Evolutionary conservation across 306 rosid species (phyloP).

Genomic region (Chamaecrista fasciculata): DNA sequence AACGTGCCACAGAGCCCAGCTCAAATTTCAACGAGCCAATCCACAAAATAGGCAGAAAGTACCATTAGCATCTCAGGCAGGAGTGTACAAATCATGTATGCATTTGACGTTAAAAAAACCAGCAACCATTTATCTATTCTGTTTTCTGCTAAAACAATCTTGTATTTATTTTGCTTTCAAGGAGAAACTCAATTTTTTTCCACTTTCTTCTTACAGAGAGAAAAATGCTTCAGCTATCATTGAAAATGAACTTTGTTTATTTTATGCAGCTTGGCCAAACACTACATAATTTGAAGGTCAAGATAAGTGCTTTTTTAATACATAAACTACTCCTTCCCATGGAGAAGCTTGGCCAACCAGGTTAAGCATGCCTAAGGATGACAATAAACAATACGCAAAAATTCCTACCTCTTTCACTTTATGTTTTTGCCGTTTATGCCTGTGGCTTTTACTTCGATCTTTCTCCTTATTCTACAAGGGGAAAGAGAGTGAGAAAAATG

Average conservation of each 20-base stretch:
- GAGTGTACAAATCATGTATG: conserved; percentile 2
- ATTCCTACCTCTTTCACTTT: conserved; percentile 79
- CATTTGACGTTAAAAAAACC: not conserved
- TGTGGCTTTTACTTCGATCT: conserved; percentile 66
- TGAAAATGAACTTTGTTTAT: too few relatives aligned
- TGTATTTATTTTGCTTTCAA: too few relatives aligned
- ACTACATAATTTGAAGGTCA: too few relatives aligned
- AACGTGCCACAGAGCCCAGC: conserved; percentile 93
- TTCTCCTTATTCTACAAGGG: conserved; percentile 61
- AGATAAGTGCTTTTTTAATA: too few relatives aligned
- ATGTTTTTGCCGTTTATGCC: conserved; percentile 60
- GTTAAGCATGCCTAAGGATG: conserved; percentile 1
- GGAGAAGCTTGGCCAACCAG: not conserved
- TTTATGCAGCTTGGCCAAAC: too few relatives aligned
- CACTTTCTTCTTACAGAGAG: too few relatives aligned
- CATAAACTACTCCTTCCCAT: too few relatives aligned
- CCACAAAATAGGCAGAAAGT: conserved; percentile 68
- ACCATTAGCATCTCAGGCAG: conserved; percentile 56
- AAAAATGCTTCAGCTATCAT: too few relatives aligned
- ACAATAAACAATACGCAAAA: conserved; percentile 1
- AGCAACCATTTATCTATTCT: not conserved
- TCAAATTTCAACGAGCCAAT: conserved; percentile 95
- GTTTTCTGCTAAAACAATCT: not conserved
- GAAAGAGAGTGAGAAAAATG: conserved; percentile 11
- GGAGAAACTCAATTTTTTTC: too few relatives aligned